These are phyloP conservation scores for Kodamaea nitidulidarum DNA, from an alignment of 805 yeast species.

Conservation along the genomic window DNA sequence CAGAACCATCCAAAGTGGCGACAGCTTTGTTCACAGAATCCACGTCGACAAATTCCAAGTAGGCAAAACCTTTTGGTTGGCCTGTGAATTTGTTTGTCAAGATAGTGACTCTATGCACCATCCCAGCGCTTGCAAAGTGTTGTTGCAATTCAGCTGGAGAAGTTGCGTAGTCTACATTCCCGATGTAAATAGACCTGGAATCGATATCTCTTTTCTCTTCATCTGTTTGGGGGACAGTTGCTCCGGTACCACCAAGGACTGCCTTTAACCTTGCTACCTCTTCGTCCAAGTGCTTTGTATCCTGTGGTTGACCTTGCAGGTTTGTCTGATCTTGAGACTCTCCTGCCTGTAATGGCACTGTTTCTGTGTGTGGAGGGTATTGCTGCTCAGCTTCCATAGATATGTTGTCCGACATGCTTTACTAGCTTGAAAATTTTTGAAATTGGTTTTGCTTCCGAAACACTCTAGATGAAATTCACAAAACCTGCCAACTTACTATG, in stretches of 20 bases:
- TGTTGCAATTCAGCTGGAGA: slow-evolving; percentile 77
- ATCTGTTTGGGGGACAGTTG: slow-evolving; percentile 32
- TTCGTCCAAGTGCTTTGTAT: slow-evolving; percentile 10
- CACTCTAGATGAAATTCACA: background rate
- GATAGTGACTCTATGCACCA: slow-evolving; percentile 76
- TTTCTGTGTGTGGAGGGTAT: background rate
- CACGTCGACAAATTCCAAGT: slow-evolving; percentile 73
- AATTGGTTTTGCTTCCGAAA: background rate
- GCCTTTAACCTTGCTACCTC: slow-evolving; percentile 13
- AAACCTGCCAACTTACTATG: background rate
- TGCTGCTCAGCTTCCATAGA: slow-evolving; percentile 22
- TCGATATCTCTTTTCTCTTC: slow-evolving; percentile 62
- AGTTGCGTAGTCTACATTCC: slow-evolving; percentile 77
- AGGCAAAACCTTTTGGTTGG: slow-evolving; percentile 83
- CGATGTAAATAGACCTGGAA: slow-evolving; percentile 72
- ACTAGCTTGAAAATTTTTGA: background rate
- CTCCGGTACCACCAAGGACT: slow-evolving; percentile 10
- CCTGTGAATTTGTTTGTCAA: slow-evolving; percentile 70
- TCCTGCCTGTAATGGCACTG: background rate
- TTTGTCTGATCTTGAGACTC: too few species aligned
- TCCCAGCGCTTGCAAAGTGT: slow-evolving; percentile 66
- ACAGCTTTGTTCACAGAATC: slow-evolving; percentile 64
- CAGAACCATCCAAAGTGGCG: slow-evolving; percentile 54
- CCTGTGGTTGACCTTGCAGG: slow-evolving; percentile 2
- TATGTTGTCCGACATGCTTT: slow-evolving; percentile 30